phyloP scores from a whole-genome alignment of 2,329 filamentous ascomycete species.

The Exophiala sideris region DNA sequence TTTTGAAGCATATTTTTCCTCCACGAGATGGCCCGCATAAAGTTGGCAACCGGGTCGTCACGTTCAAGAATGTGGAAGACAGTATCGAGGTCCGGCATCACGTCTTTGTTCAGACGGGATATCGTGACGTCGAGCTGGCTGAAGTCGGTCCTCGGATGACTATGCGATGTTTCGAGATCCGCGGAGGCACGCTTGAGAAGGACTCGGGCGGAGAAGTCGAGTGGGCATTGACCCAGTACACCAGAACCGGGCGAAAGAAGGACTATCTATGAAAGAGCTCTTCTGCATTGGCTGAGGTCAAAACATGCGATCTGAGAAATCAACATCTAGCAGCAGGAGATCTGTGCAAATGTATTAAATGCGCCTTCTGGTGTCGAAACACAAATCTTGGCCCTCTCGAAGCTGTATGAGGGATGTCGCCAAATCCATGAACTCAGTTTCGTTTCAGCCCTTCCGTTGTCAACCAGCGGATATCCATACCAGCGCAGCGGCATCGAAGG shows the following conservation, averaged over 20 bases:
- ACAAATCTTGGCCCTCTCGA: not conserved
- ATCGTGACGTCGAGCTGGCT: slow-evolving; percentile 81
- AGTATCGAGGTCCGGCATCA: slow-evolving; percentile 87
- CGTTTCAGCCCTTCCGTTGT: not conserved
- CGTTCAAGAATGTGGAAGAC: slow-evolving; percentile 87
- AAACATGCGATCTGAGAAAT: not conserved
- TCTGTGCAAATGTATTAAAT: not conserved
- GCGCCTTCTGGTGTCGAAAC: too few species aligned
- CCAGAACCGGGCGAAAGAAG: slow-evolving; percentile 89
- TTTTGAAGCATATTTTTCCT: slow-evolving; percentile 91
- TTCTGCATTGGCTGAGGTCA: not conserved
- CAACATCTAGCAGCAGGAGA: not conserved
- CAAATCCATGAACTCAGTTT: not conserved
- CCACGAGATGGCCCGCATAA: slow-evolving; percentile 79
- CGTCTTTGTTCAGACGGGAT: slow-evolving; percentile 90
- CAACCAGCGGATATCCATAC: not conserved
- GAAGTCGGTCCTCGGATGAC: slow-evolving; percentile 95
- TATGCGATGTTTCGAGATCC: slow-evolving; percentile 93
- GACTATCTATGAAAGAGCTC: slow-evolving; percentile 66
- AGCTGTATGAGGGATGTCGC: not conserved
- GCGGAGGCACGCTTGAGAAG: slow-evolving; percentile 82
- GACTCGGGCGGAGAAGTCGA: slow-evolving; percentile 86
- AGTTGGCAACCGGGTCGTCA: slow-evolving; percentile 83
- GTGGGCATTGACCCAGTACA: slow-evolving; percentile 96
- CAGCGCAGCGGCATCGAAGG: not conserved